These are phyloP conservation scores for Fusarium redolens DNA, from an alignment of 2,329 filamentous ascomycete genomes.

Conservation along the genomic window DNA sequence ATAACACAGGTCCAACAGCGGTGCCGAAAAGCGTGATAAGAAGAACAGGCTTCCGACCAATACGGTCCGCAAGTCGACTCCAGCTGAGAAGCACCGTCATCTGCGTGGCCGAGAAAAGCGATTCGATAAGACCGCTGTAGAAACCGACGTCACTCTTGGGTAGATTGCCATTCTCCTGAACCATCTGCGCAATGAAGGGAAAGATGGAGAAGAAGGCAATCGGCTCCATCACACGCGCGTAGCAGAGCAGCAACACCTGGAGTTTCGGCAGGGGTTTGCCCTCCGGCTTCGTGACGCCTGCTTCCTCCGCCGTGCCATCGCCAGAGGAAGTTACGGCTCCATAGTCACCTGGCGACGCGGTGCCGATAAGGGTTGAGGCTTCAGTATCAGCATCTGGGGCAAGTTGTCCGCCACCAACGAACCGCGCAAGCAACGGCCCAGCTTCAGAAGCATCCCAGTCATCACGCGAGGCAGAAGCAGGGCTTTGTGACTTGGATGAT, in stretches of 20 bases:
- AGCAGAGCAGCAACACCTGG: conserved; percentile 81
- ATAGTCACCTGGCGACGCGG: conserved; percentile 26
- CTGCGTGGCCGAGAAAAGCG: conserved; percentile 79
- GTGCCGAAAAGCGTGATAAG: conserved; percentile 75
- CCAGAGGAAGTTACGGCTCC: conserved; percentile 13
- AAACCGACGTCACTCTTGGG: conserved; percentile 77
- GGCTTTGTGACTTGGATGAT: conserved; percentile 7
- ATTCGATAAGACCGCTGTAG: conserved; percentile 81
- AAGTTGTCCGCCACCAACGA: conserved; percentile 29
- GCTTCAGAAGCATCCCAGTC: conserved; percentile 31
- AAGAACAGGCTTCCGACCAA: conserved; percentile 79
- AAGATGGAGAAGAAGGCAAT: conserved; percentile 88
- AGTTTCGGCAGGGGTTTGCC: conserved; percentile 51
- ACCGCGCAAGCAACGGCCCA: conserved; percentile 41
- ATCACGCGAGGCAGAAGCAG: not conserved
- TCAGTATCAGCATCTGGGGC: conserved; percentile 40
- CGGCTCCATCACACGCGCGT: conserved; percentile 77
- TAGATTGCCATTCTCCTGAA: conserved; percentile 72
- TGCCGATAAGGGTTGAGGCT: conserved; percentile 41
- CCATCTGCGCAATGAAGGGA: conserved; percentile 84
- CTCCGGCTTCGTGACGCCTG: not conserved
- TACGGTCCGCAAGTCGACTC: conserved; percentile 70
- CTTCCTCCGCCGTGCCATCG: not conserved
- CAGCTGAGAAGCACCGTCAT: conserved; percentile 83
- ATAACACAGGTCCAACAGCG: conserved; percentile 68